Evolutionary conservation across 345 rosid species (phyloP).

Genomic region (Psidium guajava): DNA sequence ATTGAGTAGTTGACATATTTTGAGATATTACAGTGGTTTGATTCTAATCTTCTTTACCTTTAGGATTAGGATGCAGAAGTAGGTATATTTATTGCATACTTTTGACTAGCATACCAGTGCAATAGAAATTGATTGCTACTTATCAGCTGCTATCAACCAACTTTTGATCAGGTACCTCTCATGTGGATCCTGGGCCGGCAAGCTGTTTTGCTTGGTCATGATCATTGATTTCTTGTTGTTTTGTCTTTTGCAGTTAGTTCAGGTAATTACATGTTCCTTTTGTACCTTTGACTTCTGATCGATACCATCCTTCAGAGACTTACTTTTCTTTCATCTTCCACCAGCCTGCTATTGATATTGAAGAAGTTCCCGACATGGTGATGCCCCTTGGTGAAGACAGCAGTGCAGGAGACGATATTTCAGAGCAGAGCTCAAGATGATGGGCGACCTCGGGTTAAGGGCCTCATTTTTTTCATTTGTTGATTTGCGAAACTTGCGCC

Average conservation of each 20-base stretch:
- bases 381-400: background rate
- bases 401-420: background rate
- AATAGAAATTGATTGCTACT: background rate
- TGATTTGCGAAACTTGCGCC: background rate
- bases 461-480: background rate
- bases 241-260: slow-evolving; percentile 48
- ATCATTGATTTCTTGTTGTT: slow-evolving; percentile 70
- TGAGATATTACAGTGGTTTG: background rate
- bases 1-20: background rate
- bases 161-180: slow-evolving; percentile 55
- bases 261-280: slow-evolving; percentile 24
- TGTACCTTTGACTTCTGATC: background rate
- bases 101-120: background rate
- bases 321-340: background rate
- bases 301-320: background rate
- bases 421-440: background rate
- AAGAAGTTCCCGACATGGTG: slow-evolving; percentile 52
- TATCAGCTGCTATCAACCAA: background rate
- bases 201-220: slow-evolving; percentile 88
- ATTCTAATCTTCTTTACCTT: background rate
- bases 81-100: background rate
- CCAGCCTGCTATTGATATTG: slow-evolving; percentile 71
- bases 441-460: background rate
- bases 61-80: background rate
- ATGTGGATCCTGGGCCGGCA: slow-evolving; percentile 94